Evolutionary conservation across 2,329 filamentous ascomycete species (phyloP), one percentile per base, ranked within the genome.

Genomic region (Purpureocillium takamizusanense): DNA sequence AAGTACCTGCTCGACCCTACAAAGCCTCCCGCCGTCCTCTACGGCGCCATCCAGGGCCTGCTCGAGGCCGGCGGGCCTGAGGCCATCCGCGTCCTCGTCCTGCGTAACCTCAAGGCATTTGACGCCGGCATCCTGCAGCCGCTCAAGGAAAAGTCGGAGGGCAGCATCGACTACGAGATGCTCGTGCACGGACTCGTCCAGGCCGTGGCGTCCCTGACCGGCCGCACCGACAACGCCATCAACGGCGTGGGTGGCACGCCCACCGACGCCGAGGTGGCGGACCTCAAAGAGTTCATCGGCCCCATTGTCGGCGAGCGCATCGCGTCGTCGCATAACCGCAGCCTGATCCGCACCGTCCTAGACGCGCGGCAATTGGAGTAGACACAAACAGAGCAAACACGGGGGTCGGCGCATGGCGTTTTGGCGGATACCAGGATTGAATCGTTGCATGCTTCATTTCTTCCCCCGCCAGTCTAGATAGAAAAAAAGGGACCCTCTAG

Each of bases 1-100:
- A 95, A 95, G 63, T 81, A 84, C 52, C 90, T 95, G 60, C 74
- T 98, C 23, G 89, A 95, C 52, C 86, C 87, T 0, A 78, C 81
- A 32, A 87, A 89, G 54, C 81, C 88, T 0, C 76, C 88, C 0
- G 79, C 85, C 2, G 83, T 90, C 1, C 86, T 95, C 52, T 98
- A 92, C 56, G 92, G 92, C 33, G 87, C 90, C 7, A 74, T 98
- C 16, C 75, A 81, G 23, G 90, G 89, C 2, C 68, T 98, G 3
- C 72, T 82, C 2, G 78, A 82, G 2, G 81, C 94, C 17, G 87
- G 88, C 18, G 88, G 74, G 0, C 64, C 71, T 16, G 74, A 78
- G 51, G 70, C 72, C 7, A 68, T 78, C 28, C 70, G 74, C 11
- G 63, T 78, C 2, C 59, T 78, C 25, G 65, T 77, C 11, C 57